Evolutionary conservation across 345 rosid species (phyloP).

Genomic region (Triadica sebifera): DNA sequence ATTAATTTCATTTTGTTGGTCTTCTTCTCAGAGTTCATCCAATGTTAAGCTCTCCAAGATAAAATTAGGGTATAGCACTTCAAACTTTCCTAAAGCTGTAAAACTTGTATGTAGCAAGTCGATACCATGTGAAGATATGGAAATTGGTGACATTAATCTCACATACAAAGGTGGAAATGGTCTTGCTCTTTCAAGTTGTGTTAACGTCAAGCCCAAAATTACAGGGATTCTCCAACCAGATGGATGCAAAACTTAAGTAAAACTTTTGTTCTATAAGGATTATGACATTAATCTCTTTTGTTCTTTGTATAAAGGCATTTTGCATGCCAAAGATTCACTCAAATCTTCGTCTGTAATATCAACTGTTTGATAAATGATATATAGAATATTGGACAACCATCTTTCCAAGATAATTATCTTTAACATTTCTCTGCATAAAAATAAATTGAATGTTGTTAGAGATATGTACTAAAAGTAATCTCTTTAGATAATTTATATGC

Average conservation of each 20-base stretch:
- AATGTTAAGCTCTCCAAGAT: neutral
- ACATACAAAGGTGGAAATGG: neutral
- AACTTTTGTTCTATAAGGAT: no score
- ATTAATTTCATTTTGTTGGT: neutral
- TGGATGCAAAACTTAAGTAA: neutral
- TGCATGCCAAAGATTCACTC: no score
- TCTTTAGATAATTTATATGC: no score
- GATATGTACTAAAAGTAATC: no score
- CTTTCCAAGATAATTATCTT: no score
- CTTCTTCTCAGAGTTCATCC: neutral
- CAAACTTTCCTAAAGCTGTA: neutral
- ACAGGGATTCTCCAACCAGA: neutral
- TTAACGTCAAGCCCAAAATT: neutral
- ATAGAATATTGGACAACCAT: no score
- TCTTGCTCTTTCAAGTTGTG: neutral
- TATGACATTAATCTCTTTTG: no score
- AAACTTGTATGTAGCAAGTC: neutral
- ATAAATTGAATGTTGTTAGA: no score
- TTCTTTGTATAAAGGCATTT: no score
- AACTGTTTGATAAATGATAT: no score
- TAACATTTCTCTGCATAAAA: no score
- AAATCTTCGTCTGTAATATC: no score
- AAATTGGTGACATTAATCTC: neutral
- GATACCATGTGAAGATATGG: conserved; percentile 3
- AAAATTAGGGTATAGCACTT: neutral